Evolutionary conservation across 2,329 filamentous ascomycete species (phyloP).

Genomic region (Cercospora sesami): DNA sequence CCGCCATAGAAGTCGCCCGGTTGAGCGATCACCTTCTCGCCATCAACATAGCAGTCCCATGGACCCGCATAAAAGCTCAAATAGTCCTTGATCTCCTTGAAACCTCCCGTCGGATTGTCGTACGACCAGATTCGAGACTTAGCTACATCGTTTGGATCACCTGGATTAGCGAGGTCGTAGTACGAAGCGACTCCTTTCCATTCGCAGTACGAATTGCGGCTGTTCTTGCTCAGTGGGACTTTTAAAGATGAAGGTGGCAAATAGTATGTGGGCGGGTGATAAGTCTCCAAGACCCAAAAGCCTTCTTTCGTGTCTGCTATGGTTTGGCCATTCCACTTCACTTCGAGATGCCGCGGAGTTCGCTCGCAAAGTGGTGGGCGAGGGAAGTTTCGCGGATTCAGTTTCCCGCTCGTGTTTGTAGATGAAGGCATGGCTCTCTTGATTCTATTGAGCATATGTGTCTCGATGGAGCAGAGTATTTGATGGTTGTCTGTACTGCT

Average conservation of each 20-base stretch:
- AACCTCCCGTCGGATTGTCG: slow-evolving; percentile 54
- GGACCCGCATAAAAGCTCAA: slow-evolving; percentile 62
- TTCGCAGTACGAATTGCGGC: slow-evolving; percentile 56
- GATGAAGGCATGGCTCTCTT: slow-evolving; percentile 28
- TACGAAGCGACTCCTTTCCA: slow-evolving; percentile 64
- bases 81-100: slow-evolving; percentile 56
- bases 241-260: slow-evolving; percentile 55
- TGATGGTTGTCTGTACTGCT: not conserved
- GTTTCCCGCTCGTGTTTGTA: slow-evolving; percentile 35
- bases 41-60: slow-evolving; percentile 64
- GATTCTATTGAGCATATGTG: slow-evolving; percentile 14
- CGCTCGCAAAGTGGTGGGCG: slow-evolving; percentile 59
- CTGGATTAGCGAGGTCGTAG: slow-evolving; percentile 51
- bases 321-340: slow-evolving; percentile 56
- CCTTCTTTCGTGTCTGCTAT: slow-evolving; percentile 61
- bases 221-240: slow-evolving; percentile 50
- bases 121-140: slow-evolving; percentile 61
- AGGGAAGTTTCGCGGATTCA: slow-evolving; percentile 61
- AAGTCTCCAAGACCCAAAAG: slow-evolving; percentile 64
- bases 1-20: slow-evolving; percentile 65
- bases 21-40: slow-evolving; percentile 60
- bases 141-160: slow-evolving; percentile 44
- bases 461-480: not conserved
- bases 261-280: slow-evolving; percentile 65
- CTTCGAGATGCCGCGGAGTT: slow-evolving; percentile 54